A percentile compares a stretch with the other conserved stretches of the same genome.
phyloP scores from a whole-genome alignment of 495 filamentous ascomycete genomes.

The Hyaloscypha hepaticicola region DNA sequence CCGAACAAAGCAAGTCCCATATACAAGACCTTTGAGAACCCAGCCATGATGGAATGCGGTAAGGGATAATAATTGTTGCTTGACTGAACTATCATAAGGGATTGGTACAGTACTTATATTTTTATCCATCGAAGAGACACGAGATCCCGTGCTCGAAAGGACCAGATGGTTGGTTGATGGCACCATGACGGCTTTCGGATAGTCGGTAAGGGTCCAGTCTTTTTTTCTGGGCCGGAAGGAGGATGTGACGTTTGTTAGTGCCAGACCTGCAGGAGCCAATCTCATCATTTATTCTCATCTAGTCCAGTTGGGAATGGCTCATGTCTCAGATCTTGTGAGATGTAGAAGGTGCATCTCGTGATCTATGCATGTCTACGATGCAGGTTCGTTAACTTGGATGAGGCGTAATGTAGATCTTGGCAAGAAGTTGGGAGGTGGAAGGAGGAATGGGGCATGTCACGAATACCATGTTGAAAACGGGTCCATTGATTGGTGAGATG shows the following conservation, averaged over 20 bases:
- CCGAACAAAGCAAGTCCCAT: constrained; percentile 4
- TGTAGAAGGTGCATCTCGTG: neutral
- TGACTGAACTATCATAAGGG: neutral
- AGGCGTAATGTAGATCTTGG: neutral
- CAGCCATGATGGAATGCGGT: neutral
- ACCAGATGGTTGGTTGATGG: constrained; percentile 2
- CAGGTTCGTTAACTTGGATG: neutral
- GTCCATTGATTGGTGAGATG: neutral
- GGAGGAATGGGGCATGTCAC: neutral
- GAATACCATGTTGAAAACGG: neutral
- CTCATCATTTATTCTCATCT: neutral
- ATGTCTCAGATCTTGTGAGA: neutral
- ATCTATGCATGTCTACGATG: neutral
- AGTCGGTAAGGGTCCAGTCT: neutral
- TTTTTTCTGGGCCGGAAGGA: neutral
- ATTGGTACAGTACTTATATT: neutral
- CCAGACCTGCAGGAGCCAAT: neutral
- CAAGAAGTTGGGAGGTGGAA: neutral
- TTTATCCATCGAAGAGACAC: neutral
- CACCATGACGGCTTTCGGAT: neutral
- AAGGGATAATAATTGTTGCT: neutral
- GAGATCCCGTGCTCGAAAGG: neutral
- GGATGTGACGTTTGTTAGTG: neutral
- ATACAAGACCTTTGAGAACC: constrained; percentile 1
- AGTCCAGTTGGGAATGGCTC: neutral